These are phyloP conservation scores for Primulina tabacum DNA, from an alignment of 257 asterid genomes.

Conservation along the genomic window DNA sequence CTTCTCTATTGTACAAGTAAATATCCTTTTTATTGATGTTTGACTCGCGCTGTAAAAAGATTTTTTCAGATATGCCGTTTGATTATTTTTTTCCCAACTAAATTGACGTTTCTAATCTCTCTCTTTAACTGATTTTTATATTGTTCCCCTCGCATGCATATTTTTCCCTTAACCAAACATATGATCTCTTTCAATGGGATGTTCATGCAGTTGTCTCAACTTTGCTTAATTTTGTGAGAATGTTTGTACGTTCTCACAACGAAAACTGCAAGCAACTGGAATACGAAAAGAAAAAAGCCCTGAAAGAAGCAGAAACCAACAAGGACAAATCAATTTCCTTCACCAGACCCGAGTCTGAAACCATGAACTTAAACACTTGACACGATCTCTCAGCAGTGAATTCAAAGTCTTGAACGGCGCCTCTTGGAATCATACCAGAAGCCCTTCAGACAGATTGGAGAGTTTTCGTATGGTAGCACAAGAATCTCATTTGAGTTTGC, in stretches of 20 bases:
- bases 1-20: too few species aligned
- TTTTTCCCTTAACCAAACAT: too few species aligned
- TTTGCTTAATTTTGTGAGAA: slow-evolving; percentile 64
- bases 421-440: background rate
- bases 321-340: slow-evolving; percentile 31
- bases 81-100: too few species aligned
- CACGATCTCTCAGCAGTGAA: slow-evolving; percentile 22
- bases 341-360: slow-evolving; percentile 24
- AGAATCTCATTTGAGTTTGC: background rate
- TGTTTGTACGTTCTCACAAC: slow-evolving; percentile 58
- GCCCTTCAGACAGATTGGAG: background rate
- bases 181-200: too few species aligned
- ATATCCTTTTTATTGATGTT: background rate
- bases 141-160: too few species aligned
- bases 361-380: slow-evolving; percentile 23
- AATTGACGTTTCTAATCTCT: too few species aligned
- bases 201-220: slow-evolving; percentile 64
- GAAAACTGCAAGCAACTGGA: slow-evolving; percentile 75
- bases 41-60: background rate
- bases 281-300: slow-evolving; percentile 65
- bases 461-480: background rate
- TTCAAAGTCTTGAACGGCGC: background rate
- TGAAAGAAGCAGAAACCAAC: slow-evolving; percentile 49
- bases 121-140: too few species aligned
- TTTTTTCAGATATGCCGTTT: background rate